Percentiles rank a stretch among this genome's conserved stretches.
Evolutionary conservation across 495 filamentous ascomycete genomes (phyloP).

Genomic region (Talaromyces ruber): DNA sequence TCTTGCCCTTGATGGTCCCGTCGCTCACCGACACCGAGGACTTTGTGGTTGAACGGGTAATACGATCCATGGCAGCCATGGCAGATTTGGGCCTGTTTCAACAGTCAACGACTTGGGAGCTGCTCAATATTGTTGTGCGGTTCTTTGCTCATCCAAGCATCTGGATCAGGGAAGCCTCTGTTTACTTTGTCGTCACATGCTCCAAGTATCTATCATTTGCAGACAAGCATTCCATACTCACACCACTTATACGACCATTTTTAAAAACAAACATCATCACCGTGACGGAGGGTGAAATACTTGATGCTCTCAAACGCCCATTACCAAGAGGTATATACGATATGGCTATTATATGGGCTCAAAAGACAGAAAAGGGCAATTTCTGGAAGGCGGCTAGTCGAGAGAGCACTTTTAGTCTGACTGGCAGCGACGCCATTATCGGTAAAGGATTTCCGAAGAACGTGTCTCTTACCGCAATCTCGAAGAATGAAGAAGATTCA

Average conservation of each 20-base stretch:
- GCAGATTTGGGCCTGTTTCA: slow-evolving; percentile 83
- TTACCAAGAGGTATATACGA: slow-evolving; percentile 76
- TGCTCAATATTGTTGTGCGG: slow-evolving; percentile 68
- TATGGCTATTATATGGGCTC: slow-evolving; percentile 77
- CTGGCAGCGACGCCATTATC: slow-evolving; percentile 20
- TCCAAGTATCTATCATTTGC: slow-evolving; percentile 71
- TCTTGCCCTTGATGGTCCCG: slow-evolving; percentile 92
- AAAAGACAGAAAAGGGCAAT: slow-evolving; percentile 63
- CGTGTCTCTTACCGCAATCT: slow-evolving; percentile 27
- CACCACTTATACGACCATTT: slow-evolving; percentile 71
- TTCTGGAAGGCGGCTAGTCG: slow-evolving; percentile 77
- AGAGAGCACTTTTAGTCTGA: slow-evolving; percentile 57
- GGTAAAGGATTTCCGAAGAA: slow-evolving; percentile 18
- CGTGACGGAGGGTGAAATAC: slow-evolving; percentile 63
- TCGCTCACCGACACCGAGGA: slow-evolving; percentile 95
- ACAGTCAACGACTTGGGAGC: slow-evolving; percentile 74
- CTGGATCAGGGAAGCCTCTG: slow-evolving; percentile 88
- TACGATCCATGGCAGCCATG: slow-evolving; percentile 84
- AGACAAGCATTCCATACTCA: slow-evolving; percentile 73
- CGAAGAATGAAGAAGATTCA: slow-evolving; percentile 90
- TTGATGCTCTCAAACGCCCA: slow-evolving; percentile 79
- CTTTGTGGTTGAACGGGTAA: slow-evolving; percentile 83
- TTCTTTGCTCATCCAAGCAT: slow-evolving; percentile 90
- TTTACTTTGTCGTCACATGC: slow-evolving; percentile 70
- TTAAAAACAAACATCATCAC: slow-evolving; percentile 59